These are phyloP conservation scores for Lenzites betulinus DNA, from an alignment of 768 basidiomycete genomes.

Conservation along the genomic window DNA sequence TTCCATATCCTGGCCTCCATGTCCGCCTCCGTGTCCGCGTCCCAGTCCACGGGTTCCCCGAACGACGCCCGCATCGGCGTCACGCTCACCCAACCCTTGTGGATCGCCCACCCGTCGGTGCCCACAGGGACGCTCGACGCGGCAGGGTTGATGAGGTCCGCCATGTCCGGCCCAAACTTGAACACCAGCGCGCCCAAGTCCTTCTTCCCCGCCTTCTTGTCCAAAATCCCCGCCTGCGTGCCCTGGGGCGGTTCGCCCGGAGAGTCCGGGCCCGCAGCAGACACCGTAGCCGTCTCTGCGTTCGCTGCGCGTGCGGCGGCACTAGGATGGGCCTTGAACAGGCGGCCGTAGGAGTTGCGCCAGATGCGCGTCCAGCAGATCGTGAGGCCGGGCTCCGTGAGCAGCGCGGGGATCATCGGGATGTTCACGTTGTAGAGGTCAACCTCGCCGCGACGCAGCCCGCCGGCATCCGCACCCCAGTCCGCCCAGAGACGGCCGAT, in stretches of 20 bases:
- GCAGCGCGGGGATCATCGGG: conserved; percentile 70
- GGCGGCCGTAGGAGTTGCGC: conserved; percentile 80
- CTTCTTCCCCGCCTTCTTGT: conserved; percentile 14
- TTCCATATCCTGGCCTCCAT: conserved; percentile 52
- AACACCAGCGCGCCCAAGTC: conserved; percentile 55
- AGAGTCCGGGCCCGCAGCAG: conserved; percentile 49
- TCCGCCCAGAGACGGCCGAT: conserved; percentile 76
- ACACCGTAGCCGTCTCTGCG: conserved; percentile 26
- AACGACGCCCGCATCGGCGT: conserved; percentile 79
- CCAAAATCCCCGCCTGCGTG: conserved; percentile 9
- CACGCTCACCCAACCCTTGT: conserved; percentile 69
- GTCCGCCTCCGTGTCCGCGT: conserved; percentile 27
- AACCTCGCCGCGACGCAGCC: conserved; percentile 62
- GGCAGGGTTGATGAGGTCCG: conserved; percentile 62
- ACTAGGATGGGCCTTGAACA: conserved; percentile 63
- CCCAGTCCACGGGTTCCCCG: conserved; percentile 53
- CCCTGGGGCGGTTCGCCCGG: conserved; percentile 27
- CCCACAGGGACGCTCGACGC: conserved; percentile 65
- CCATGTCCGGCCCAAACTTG: conserved; percentile 75
- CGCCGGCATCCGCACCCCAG: conserved; percentile 75
- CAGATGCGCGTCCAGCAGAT: conserved; percentile 83
- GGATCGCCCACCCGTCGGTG: conserved; percentile 81
- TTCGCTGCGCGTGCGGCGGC: conserved; percentile 30
- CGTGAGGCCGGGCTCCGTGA: conserved; percentile 60
- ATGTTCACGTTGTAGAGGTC: conserved; percentile 89